Evolutionary conservation across 208 protist species (phyloP).

Genomic region (Wallacemonas sp.): DNA sequence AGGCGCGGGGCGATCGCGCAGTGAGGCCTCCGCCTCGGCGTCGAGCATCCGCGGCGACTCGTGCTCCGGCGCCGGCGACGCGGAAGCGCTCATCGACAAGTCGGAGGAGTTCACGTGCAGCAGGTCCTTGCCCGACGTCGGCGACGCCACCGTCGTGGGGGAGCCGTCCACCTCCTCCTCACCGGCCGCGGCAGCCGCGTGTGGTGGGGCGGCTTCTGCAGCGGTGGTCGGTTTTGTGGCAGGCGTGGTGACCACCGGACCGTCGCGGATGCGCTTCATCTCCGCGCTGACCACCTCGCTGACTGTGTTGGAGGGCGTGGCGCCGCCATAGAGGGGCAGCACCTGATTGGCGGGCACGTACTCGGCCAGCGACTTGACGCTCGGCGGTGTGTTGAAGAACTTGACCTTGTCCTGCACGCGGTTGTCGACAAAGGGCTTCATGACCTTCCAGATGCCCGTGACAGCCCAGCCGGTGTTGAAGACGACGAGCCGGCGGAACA

Average conservation of each 20-base stretch:
- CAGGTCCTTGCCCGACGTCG: not conserved
- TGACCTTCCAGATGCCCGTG: conserved; percentile 74
- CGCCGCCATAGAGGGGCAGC: conserved; percentile 52
- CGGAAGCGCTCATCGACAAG: not conserved
- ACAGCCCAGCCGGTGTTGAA: conserved; percentile 84
- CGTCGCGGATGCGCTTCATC: conserved; percentile 22
- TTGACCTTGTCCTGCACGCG: conserved; percentile 83
- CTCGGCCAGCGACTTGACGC: conserved; percentile 32
- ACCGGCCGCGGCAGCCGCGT: not conserved
- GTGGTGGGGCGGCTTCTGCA: not conserved
- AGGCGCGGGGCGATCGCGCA: not conserved
- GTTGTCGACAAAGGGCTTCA: conserved; percentile 64
- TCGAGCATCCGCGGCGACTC: conserved; percentile 14
- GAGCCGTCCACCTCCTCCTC: too few species aligned
- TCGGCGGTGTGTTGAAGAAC: conserved; percentile 57
- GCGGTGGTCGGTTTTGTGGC: not conserved
- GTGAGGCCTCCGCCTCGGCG: not conserved
- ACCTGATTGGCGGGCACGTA: conserved; percentile 61
- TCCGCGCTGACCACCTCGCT: conserved; percentile 41
- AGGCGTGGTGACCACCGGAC: not conserved
- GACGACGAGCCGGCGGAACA: conserved; percentile 71
- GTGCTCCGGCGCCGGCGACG: not conserved
- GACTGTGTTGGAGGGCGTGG: conserved; percentile 30
- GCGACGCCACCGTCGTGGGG: not conserved
- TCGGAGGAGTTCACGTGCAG: not conserved